Evolutionary conservation across 352 stramenopile genomes (phyloP).

Genomic region (Blastocystis sp.): DNA sequence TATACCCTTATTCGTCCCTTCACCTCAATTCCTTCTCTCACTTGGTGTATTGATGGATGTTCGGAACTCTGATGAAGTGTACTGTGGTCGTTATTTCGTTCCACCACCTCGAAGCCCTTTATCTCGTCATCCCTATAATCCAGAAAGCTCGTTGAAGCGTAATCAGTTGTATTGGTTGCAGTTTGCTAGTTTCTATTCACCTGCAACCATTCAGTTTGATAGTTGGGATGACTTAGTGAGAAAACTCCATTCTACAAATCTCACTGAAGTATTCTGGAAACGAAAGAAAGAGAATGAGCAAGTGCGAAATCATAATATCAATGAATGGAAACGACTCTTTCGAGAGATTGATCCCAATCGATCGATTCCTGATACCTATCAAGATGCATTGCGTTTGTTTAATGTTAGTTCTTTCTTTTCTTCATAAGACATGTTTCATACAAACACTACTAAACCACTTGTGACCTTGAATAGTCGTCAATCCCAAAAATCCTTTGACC

Average conservation of each 20-base stretch:
- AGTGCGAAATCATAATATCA: slow-evolving; percentile 27
- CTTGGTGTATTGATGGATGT: background rate
- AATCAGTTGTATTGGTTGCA: slow-evolving; percentile 8
- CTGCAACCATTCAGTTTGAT: background rate
- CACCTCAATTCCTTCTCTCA: background rate
- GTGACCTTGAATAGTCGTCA: slow-evolving; percentile 20
- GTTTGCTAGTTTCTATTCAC: slow-evolving; percentile 33
- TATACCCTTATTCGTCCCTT: slow-evolving; percentile 38
- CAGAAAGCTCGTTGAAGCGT: background rate
- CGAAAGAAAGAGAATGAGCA: background rate
- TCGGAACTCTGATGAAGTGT: background rate
- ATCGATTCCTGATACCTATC: background rate
- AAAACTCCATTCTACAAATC: background rate
- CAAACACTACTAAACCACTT: slow-evolving; percentile 10
- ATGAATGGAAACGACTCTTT: slow-evolving; percentile 4
- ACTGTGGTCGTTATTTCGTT: background rate
- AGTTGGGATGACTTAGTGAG: background rate
- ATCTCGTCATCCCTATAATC: background rate
- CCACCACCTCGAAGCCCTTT: background rate
- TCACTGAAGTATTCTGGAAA: background rate
- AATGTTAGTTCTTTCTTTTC: background rate
- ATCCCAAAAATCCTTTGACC: background rate
- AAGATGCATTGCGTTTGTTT: slow-evolving; percentile 4
- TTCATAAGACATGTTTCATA: background rate
- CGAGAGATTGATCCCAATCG: background rate